Base-by-base conservation (phyloP, 1,284 basidiomycete genomes). In the Cryptococcus deneoformans region DNA sequence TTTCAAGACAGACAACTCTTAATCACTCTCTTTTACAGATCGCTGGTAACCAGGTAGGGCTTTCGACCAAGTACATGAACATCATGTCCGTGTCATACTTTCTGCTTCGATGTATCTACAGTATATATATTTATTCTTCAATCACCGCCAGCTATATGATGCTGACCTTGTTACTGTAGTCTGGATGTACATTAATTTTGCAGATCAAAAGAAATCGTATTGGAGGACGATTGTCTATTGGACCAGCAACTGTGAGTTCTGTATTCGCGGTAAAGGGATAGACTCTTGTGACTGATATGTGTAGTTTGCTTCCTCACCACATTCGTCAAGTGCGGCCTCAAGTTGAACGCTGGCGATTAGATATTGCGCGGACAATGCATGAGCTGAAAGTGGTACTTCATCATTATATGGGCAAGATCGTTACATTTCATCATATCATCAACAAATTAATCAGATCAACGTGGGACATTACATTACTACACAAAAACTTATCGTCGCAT, bases 1-100 rank as follows among this genome's bases (percentile, higher is more conserved):
- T 50, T 8, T 34, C 14, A 37, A 46, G 46, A 40, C 46, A 37
- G 39, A 36, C 38, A 38, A 14, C 29, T 34, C 6, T 47, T 35
- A 24, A 34, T 55, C 12, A 29, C 29, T 5, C 29, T 29, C 29
- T 29, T 29, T 14, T 9, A 16, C 34, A 72, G 70, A 57, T 75
- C 47, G 71, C 71, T 10, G 73, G 73, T 34, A 75, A 73, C 60
- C 43, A 52, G 3, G 66, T 59, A 9, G 70, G 69, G 29, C 52
- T 75, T 20, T 58, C 65, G 1, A 46, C 62, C 5, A 40, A 46
- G 35, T 71, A 55, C 48, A 71, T 75, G 68, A 75, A 71, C 64
- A 60, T 44, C 16, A 62, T 70, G 53, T 59, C 66, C 6, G 48
- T 61, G 37, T 44, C 46, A 6, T 75, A 72, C 63, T 65, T 75